Evolutionary conservation across 2,329 filamentous ascomycete genomes (phyloP).

Genomic region (Arachnopeziza araneosa): DNA sequence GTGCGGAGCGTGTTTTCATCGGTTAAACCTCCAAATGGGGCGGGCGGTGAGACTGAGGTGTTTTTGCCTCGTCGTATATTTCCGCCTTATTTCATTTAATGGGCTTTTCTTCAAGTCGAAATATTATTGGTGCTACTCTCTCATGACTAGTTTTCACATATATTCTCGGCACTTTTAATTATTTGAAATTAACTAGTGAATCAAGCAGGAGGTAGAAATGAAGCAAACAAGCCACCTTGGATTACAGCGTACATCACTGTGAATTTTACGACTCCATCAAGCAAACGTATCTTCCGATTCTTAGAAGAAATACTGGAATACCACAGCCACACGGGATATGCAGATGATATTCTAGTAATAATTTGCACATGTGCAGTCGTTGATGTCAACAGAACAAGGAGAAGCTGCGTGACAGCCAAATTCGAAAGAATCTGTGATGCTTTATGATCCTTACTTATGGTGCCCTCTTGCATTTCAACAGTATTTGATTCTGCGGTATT

Average conservation of each 20-base stretch:
- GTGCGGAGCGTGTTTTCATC: too few species aligned
- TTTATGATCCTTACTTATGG: background rate
- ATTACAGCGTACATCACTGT: slow-evolving; percentile 79
- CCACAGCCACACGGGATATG: slow-evolving; percentile 85
- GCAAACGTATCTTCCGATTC: slow-evolving; percentile 3
- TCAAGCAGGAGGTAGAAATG: slow-evolving; percentile 84
- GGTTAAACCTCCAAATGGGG: too few species aligned
- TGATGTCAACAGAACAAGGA: slow-evolving; percentile 66
- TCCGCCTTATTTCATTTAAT: too few species aligned
- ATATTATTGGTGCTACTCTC: too few species aligned
- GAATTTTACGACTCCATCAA: slow-evolving; percentile 35
- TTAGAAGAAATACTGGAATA: slow-evolving; percentile 52
- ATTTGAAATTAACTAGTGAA: background rate
- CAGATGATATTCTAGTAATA: slow-evolving; percentile 81
- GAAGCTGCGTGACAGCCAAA: slow-evolving; percentile 65
- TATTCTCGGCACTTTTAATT: background rate
- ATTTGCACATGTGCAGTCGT: slow-evolving; percentile 92
- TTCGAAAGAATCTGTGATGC: slow-evolving; percentile 21
- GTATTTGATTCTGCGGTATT: background rate
- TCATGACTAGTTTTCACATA: background rate
- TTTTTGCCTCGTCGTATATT: too few species aligned
- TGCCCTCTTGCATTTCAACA: background rate
- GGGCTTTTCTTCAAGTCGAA: too few species aligned
- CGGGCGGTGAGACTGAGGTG: background rate
- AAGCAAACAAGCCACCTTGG: slow-evolving; percentile 79